These are phyloP conservation scores for Solanum sparsipilum DNA, from an alignment of 257 asterid genomes.

Conservation along the genomic window DNA sequence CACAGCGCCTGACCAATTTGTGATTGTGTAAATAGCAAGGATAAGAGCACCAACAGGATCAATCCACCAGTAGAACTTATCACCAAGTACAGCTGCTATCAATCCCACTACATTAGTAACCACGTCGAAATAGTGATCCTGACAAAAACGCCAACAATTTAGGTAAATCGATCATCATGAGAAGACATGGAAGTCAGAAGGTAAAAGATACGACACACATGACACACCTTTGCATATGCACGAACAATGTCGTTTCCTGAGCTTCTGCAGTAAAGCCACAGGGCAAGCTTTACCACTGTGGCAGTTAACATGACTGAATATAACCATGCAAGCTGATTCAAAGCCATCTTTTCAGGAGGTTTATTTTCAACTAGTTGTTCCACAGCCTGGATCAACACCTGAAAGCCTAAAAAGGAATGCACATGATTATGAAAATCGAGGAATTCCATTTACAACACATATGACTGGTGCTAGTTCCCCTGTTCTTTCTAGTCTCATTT, in stretches of 20 bases:
- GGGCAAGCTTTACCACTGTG: constrained; percentile 26
- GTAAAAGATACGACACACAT: background rate
- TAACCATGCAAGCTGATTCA: constrained; percentile 20
- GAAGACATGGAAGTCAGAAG: background rate
- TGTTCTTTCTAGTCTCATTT: background rate
- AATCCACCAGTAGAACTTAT: constrained; percentile 40
- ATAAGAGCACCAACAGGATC: constrained; percentile 36
- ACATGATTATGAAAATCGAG: background rate
- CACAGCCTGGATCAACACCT: constrained; percentile 15
- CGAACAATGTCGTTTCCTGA: constrained; percentile 26
- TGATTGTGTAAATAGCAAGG: constrained; percentile 19
- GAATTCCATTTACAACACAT: background rate
- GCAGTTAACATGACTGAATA: constrained; percentile 29
- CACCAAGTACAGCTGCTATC: constrained; percentile 31
- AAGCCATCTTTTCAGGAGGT: constrained; percentile 10
- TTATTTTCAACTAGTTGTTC: constrained; percentile 10
- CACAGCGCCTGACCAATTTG: constrained; percentile 17
- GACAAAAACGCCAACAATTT: background rate
- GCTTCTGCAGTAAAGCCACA: constrained; percentile 37
- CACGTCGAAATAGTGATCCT: constrained; percentile 34
- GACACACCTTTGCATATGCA: constrained; percentile 15
- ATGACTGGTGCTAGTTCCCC: background rate
- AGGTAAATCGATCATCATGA: background rate
- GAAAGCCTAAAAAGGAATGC: background rate
- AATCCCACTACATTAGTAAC: constrained; percentile 31